These are phyloP conservation scores for Psilocybe sp. DNA, from an alignment of 768 basidiomycete genomes.

Conservation along the genomic window DNA sequence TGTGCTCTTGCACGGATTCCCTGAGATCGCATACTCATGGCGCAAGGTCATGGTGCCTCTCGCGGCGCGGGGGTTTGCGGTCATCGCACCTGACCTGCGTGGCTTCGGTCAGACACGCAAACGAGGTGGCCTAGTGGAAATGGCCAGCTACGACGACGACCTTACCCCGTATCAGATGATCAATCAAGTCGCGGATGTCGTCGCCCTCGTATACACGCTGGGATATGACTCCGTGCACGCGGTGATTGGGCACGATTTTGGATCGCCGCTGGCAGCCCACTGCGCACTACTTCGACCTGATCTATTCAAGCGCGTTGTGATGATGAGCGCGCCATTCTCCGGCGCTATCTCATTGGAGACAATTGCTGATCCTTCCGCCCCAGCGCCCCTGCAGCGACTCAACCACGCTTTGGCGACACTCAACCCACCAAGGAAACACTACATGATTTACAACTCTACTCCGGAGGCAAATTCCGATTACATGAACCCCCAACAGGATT, in stretches of 20 bases:
- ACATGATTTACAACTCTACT: slow-evolving; percentile 47
- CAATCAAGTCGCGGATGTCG: slow-evolving; percentile 50
- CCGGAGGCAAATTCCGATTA: slow-evolving; percentile 46
- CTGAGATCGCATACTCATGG: slow-evolving; percentile 67
- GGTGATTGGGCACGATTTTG: slow-evolving; percentile 64
- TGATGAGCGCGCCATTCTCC: slow-evolving; percentile 59
- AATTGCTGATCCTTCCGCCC: slow-evolving; percentile 3
- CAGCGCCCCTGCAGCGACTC: slow-evolving; percentile 13
- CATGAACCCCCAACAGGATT: slow-evolving; percentile 37
- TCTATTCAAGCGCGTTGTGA: slow-evolving; percentile 50
- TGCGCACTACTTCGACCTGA: slow-evolving; percentile 56
- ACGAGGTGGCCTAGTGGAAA: slow-evolving; percentile 4
- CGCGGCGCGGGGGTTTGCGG: slow-evolving; percentile 48
- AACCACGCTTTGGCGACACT: slow-evolving; percentile 33
- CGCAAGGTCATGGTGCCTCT: slow-evolving; percentile 55
- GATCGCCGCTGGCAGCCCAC: slow-evolving; percentile 50
- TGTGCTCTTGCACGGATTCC: slow-evolving; percentile 64
- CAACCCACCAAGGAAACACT: slow-evolving; percentile 55
- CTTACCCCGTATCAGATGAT: slow-evolving; percentile 46
- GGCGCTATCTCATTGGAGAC: slow-evolving; percentile 36
- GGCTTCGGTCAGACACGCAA: slow-evolving; percentile 47
- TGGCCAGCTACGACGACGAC: slow-evolving; percentile 44
- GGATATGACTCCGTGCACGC: slow-evolving; percentile 43
- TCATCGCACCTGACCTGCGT: slow-evolving; percentile 62
- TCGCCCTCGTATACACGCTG: slow-evolving; percentile 48